Evolutionary conservation across 2,329 filamentous ascomycete species (phyloP).

Genomic region (Exophiala phaeomuriformis): DNA sequence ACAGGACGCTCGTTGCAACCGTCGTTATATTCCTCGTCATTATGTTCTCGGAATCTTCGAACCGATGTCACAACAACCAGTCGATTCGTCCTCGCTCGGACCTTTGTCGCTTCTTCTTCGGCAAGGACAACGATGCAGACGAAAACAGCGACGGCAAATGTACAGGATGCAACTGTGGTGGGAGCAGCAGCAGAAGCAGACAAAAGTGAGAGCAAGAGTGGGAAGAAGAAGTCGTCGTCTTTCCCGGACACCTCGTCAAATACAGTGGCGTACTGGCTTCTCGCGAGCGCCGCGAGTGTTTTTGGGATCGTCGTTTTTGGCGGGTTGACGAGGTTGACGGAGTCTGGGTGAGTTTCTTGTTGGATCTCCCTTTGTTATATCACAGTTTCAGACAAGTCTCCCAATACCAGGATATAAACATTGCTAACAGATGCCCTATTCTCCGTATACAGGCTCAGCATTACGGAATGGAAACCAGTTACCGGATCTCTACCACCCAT

Average conservation of each 20-base stretch:
- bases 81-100: background rate
- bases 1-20: background rate
- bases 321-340: constrained; percentile 84
- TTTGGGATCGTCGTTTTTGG: constrained; percentile 97
- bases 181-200: background rate
- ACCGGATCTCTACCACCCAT: constrained; percentile 84
- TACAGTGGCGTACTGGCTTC: constrained; percentile 80
- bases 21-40: too few species aligned
- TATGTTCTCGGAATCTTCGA: too few species aligned
- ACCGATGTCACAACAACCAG: background rate
- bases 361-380: background rate
- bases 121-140: background rate
- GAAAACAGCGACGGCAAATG: constrained; percentile 4
- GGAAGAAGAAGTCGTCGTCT: constrained; percentile 18
- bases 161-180: background rate
- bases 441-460: constrained; percentile 62
- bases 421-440: background rate
- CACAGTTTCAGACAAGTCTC: background rate
- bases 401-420: background rate
- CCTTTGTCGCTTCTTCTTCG: too few species aligned
- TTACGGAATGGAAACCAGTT: constrained; percentile 97
- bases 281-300: constrained; percentile 84
- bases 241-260: constrained; percentile 62
- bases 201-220: constrained; percentile 4
- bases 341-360: constrained; percentile 64